Percentiles rank a stretch among this genome's conserved stretches.
phyloP scores from a whole-genome alignment of 768 basidiomycete species.

The Termitomyces sp. region DNA sequence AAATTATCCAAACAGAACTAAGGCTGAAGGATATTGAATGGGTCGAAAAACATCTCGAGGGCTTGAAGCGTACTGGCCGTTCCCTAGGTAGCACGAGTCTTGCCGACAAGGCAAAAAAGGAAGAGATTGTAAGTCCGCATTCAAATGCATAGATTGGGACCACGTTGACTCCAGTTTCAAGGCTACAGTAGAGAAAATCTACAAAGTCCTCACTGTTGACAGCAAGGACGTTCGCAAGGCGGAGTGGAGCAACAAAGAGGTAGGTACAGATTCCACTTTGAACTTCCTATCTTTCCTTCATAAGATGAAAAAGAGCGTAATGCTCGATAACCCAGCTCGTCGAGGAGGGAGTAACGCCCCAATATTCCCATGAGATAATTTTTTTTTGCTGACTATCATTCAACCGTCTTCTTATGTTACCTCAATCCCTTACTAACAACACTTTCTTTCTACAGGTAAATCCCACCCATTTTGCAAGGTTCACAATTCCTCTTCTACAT shows the following conservation, averaged over 20 bases:
- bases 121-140: constrained; percentile 71
- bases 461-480: background rate
- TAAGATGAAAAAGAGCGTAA: constrained; percentile 73
- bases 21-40: constrained; percentile 98
- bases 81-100: constrained; percentile 71
- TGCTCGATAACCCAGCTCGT: constrained; percentile 96
- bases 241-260: constrained; percentile 98
- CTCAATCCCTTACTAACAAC: constrained; percentile 17
- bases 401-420: background rate
- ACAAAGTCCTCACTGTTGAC: constrained; percentile 74
- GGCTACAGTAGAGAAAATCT: constrained; percentile 85
- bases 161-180: constrained; percentile 22
- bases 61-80: constrained; percentile 69
- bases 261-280: constrained; percentile 28
- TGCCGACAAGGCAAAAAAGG: constrained; percentile 94
- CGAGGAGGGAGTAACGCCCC: constrained; percentile 93
- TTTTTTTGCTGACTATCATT: constrained; percentile 34
- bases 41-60: constrained; percentile 89
- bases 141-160: background rate
- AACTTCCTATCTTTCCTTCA: constrained; percentile 2
- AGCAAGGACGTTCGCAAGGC: constrained; percentile 89
- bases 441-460: constrained; percentile 3
- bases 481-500: constrained; percentile 8
- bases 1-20: constrained; percentile 92
- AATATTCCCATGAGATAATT: constrained; percentile 63